phyloP scores from a whole-genome alignment of 2,329 filamentous ascomycete genomes.

The Hypoxylon sp. region DNA sequence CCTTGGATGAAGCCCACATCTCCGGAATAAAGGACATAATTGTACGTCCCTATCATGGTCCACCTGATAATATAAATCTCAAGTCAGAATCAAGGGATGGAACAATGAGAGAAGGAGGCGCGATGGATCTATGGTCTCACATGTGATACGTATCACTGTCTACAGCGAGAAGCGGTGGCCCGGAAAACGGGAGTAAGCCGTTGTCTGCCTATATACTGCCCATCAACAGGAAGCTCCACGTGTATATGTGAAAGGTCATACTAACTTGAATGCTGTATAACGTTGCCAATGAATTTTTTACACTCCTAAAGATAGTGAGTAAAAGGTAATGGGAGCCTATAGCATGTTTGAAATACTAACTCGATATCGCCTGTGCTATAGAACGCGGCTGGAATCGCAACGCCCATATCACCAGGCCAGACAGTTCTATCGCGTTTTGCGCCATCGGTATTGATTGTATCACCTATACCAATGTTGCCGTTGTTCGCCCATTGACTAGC shows the following conservation, averaged over 20 bases:
- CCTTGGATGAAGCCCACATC: slow-evolving; percentile 63
- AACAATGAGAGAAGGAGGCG: slow-evolving; percentile 2
- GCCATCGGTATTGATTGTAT: slow-evolving; percentile 60
- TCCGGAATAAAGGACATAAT: slow-evolving; percentile 70
- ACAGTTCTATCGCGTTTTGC: slow-evolving; percentile 69
- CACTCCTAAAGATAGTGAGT: slow-evolving; percentile 53
- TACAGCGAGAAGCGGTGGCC: slow-evolving; percentile 46
- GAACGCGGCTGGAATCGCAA: slow-evolving; percentile 64
- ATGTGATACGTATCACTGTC: slow-evolving; percentile 53
- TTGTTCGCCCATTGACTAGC: slow-evolving; percentile 50
- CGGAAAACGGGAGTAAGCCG: slow-evolving; percentile 51
- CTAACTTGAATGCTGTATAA: slow-evolving; percentile 56
- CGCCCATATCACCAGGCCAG: slow-evolving; percentile 71
- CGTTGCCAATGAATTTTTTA: slow-evolving; percentile 61
- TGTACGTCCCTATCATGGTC: slow-evolving; percentile 70
- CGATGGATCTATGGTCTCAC: slow-evolving; percentile 43
- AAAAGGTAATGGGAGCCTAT: not conserved
- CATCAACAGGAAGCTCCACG: slow-evolving; percentile 19
- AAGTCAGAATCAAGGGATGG: slow-evolving; percentile 4
- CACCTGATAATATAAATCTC: slow-evolving; percentile 46
- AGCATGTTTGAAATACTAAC: slow-evolving; percentile 34
- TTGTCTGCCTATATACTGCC: slow-evolving; percentile 33
- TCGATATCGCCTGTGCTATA: slow-evolving; percentile 65
- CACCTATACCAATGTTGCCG: slow-evolving; percentile 50
- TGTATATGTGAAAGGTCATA: slow-evolving; percentile 16